Percentiles rank a stretch among this genome's conserved stretches.
Conservation (phyloP, 768 basidiomycete genomes). For the Leccinellum albellum region DNA sequence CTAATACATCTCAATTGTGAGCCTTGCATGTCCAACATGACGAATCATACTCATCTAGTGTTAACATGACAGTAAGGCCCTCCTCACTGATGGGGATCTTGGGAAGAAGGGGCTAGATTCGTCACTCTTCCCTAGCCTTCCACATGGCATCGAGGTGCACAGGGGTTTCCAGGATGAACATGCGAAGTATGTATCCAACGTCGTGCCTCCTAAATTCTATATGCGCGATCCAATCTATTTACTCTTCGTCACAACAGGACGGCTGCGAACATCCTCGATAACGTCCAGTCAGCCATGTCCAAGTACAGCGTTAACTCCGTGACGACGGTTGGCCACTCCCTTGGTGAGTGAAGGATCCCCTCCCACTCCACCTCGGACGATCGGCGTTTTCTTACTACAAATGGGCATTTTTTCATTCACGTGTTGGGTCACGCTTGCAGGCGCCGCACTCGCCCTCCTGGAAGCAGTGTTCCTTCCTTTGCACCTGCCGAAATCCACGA, state of each 20-base stretch:
- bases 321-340: slow-evolving; percentile 43
- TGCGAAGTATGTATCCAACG: slow-evolving; percentile 31
- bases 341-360: slow-evolving; percentile 24
- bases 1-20: slow-evolving; percentile 23
- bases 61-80: slow-evolving; percentile 25
- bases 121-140: slow-evolving; percentile 45
- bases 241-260: slow-evolving; percentile 36
- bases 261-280: slow-evolving; percentile 35
- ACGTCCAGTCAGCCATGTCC: slow-evolving; percentile 39
- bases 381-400: not conserved
- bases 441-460: slow-evolving; percentile 33
- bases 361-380: not conserved
- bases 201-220: not conserved
- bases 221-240: not conserved
- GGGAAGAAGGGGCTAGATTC: slow-evolving; percentile 31
- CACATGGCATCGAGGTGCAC: slow-evolving; percentile 39
- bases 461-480: slow-evolving; percentile 37
- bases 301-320: slow-evolving; percentile 33
- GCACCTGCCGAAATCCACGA: slow-evolving; percentile 27
- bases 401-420: not conserved
- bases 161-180: slow-evolving; percentile 44
- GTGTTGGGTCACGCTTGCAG: slow-evolving; percentile 6
- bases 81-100: slow-evolving; percentile 40
- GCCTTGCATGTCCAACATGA: slow-evolving; percentile 26
- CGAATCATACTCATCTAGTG: slow-evolving; percentile 15